A percentile compares a stretch with the other conserved stretches of the same genome.
These are phyloP conservation scores for Stemphylium beticola DNA, from an alignment of 2,329 filamentous ascomycete genomes.

Conservation along the genomic window DNA sequence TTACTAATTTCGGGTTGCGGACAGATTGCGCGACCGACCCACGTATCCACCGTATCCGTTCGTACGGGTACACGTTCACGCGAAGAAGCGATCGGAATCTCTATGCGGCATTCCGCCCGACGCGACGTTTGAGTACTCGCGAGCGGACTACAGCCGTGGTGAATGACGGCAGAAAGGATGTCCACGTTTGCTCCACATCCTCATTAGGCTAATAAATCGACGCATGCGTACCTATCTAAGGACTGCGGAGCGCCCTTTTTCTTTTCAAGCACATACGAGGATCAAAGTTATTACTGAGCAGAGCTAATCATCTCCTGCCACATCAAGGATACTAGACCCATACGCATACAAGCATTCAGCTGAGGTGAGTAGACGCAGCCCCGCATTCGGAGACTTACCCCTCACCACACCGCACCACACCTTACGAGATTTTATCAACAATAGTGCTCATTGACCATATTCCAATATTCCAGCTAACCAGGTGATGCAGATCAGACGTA, in stretches of 20 bases:
- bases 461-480: conserved; percentile 7
- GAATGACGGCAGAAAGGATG: conserved; percentile 16
- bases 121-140: conserved; percentile 16
- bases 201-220: conserved; percentile 44
- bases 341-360: conserved; percentile 3
- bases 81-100: conserved; percentile 5
- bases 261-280: not conserved
- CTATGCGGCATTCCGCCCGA: conserved; percentile 26
- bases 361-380: conserved; percentile 26
- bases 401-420: conserved; percentile 16
- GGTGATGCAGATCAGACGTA: conserved; percentile 7
- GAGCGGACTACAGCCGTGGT: conserved; percentile 16
- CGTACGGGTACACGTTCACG: conserved; percentile 2
- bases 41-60: not conserved
- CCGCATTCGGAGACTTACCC: conserved; percentile 22
- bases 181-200: conserved; percentile 13
- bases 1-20: conserved; percentile 10
- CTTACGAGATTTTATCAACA: conserved; percentile 1
- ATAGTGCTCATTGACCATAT: not conserved
- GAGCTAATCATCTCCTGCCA: not conserved
- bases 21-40: not conserved
- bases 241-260: conserved; percentile 3
- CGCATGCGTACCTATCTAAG: conserved; percentile 9
- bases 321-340: not conserved
- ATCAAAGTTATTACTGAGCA: conserved; percentile 4